These are phyloP conservation scores for Penicillium bovifimosum DNA, from an alignment of 495 filamentous ascomycete species.

Conservation along the genomic window DNA sequence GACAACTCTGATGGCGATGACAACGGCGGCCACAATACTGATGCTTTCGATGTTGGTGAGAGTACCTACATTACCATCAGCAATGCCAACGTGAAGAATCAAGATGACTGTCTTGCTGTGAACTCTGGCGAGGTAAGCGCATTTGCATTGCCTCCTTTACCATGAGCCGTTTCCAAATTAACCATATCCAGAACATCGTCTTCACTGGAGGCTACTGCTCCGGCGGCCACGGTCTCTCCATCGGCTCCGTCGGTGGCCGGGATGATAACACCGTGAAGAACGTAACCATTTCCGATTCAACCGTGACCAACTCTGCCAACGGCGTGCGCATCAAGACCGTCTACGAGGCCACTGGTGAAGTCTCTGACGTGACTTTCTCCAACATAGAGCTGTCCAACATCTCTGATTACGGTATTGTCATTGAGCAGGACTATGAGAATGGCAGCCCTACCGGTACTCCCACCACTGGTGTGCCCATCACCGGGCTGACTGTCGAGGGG, in stretches of 20 bases:
- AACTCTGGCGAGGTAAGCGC: slow-evolving; percentile 44
- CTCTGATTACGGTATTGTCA: slow-evolving; percentile 57
- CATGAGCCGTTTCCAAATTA: not conserved
- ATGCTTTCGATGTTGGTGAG: slow-evolving; percentile 58
- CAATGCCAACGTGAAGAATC: slow-evolving; percentile 52
- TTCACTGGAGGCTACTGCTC: slow-evolving; percentile 51
- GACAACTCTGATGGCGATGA: slow-evolving; percentile 55
- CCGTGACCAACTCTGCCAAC: slow-evolving; percentile 50
- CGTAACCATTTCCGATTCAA: slow-evolving; percentile 50
- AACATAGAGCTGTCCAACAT: slow-evolving; percentile 55
- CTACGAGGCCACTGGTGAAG: slow-evolving; percentile 49
- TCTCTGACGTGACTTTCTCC: slow-evolving; percentile 53
- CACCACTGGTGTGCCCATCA: slow-evolving; percentile 58
- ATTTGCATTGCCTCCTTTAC: too few species aligned
- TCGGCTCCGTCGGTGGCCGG: slow-evolving; percentile 64
- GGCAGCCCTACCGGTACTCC: slow-evolving; percentile 56
- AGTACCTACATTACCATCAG: slow-evolving; percentile 47
- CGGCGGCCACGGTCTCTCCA: slow-evolving; percentile 63
- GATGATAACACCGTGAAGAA: slow-evolving; percentile 52
- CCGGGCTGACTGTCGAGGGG: slow-evolving; percentile 46
- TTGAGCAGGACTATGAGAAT: slow-evolving; percentile 66
- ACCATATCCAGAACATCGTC: slow-evolving; percentile 37
- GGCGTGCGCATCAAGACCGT: slow-evolving; percentile 63
- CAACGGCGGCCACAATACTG: slow-evolving; percentile 56
- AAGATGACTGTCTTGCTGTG: slow-evolving; percentile 61